These are phyloP conservation scores for Cordyceps cicadae DNA, from an alignment of 2,329 filamentous ascomycete species.

Conservation along the genomic window DNA sequence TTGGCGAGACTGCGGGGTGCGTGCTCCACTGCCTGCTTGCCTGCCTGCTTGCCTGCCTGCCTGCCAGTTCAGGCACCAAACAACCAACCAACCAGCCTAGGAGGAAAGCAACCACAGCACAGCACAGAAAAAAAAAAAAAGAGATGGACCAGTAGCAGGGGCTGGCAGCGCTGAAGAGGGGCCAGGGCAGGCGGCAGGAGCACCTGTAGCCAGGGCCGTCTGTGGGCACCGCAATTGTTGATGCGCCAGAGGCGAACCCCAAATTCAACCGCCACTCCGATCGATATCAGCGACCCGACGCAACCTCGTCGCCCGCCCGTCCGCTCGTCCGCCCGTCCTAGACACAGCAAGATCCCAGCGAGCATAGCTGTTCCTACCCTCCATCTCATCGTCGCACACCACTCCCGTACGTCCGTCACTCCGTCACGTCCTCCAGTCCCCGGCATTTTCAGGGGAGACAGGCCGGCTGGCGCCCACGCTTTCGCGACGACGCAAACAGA, in stretches of 20 bases:
- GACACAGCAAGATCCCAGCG: background rate
- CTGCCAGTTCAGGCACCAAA: background rate
- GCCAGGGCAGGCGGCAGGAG: too few species aligned
- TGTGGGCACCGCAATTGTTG: background rate
- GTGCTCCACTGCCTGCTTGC: background rate
- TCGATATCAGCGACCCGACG: background rate
- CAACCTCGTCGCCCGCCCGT: background rate
- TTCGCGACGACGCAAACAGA: background rate
- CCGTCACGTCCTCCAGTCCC: background rate
- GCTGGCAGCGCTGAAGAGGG: too few species aligned
- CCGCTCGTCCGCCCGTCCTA: too few species aligned
- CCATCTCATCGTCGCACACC: background rate
- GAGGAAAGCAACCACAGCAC: background rate
- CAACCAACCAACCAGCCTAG: background rate
- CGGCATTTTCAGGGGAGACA: background rate
- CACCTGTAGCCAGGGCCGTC: too few species aligned
- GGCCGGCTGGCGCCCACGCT: background rate
- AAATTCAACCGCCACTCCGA: background rate
- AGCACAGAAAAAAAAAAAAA: background rate
- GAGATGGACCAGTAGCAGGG: too few species aligned
- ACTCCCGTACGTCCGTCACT: background rate
- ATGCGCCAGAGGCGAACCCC: conserved; percentile 6
- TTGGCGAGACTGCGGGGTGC: background rate
- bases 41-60: too few species aligned
- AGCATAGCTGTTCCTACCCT: too few species aligned